Percentiles rank a stretch among this genome's conserved stretches.
Evolutionary conservation across 1,139 yeast species (phyloP).

Genomic region (Suhomyces coccinellae): DNA sequence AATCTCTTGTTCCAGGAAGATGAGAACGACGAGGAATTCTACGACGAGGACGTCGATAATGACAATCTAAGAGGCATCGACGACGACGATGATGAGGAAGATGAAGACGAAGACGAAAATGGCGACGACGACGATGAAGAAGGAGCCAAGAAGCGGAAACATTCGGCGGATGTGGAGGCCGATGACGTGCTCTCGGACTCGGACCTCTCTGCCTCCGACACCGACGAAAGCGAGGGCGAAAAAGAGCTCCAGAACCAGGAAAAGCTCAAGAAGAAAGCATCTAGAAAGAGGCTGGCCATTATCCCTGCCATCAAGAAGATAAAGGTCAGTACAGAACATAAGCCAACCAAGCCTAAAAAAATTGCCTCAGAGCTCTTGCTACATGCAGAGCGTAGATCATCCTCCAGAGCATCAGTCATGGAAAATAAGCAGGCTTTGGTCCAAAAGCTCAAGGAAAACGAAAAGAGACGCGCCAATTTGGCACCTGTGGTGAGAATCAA

Average conservation of each 20-base stretch:
- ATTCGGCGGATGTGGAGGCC: constrained; percentile 20
- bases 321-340: constrained; percentile 18
- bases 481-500: constrained; percentile 45
- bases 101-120: constrained; percentile 17
- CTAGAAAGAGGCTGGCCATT: constrained; percentile 31
- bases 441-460: constrained; percentile 69
- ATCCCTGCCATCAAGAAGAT: constrained; percentile 51
- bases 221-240: constrained; percentile 69
- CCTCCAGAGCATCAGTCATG: constrained; percentile 77
- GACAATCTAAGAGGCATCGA: constrained; percentile 23
- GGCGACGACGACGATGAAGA: constrained; percentile 25
- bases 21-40: constrained; percentile 78
- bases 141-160: constrained; percentile 13
- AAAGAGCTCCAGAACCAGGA: constrained; percentile 59
- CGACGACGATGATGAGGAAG: constrained; percentile 31
- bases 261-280: constrained; percentile 36
- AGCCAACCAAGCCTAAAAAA: constrained; percentile 19
- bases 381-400: constrained; percentile 60
- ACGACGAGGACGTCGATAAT: constrained; percentile 32
- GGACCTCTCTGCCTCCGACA: constrained; percentile 47
- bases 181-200: constrained; percentile 58
- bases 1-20: constrained; percentile 80
- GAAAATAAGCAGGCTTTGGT: constrained; percentile 78
- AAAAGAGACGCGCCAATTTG: constrained; percentile 57
- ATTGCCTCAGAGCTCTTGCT: constrained; percentile 51